These are phyloP conservation scores for Terfezia boudieri DNA, from an alignment of 495 filamentous ascomycete genomes.

Conservation along the genomic window DNA sequence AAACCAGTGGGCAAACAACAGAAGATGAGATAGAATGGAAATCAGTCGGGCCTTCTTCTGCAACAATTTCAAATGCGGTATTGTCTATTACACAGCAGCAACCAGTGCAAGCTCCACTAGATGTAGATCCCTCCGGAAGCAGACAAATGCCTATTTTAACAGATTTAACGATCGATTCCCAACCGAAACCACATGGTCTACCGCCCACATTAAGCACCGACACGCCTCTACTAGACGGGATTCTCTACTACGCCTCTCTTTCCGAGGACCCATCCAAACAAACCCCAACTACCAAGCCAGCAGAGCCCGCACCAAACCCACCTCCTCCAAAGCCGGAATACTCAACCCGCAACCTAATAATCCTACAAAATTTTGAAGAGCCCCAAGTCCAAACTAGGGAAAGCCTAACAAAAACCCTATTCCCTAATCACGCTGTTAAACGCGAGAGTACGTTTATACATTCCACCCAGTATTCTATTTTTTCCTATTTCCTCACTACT, in stretches of 20 bases:
- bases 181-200: not conserved
- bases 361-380: slow-evolving; percentile 34
- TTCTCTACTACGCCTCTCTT: slow-evolving; percentile 13
- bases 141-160: not conserved
- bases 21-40: slow-evolving; percentile 9
- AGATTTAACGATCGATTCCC: not conserved
- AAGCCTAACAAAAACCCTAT: slow-evolving; percentile 28
- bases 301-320: slow-evolving; percentile 12
- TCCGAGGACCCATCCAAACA: slow-evolving; percentile 11
- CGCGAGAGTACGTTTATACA: slow-evolving; percentile 25
- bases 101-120: too few relatives aligned
- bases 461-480: not conserved
- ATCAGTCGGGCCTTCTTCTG: slow-evolving; percentile 3
- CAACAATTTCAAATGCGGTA: slow-evolving; percentile 2
- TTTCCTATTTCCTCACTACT: slow-evolving; percentile 3
- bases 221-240: slow-evolving; percentile 9
- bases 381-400: slow-evolving; percentile 28
- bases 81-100: too few relatives aligned
- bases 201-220: not conserved
- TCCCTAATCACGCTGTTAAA: slow-evolving; percentile 28
- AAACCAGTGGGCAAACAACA: slow-evolving; percentile 9
- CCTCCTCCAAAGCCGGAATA: slow-evolving; percentile 26
- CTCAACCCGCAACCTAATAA: slow-evolving; percentile 29
- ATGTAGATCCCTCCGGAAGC: too few relatives aligned
- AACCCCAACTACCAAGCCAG: slow-evolving; percentile 1